Conservation (phyloP, 2,329 filamentous ascomycete species). For the Sporothrix inflata region DNA sequence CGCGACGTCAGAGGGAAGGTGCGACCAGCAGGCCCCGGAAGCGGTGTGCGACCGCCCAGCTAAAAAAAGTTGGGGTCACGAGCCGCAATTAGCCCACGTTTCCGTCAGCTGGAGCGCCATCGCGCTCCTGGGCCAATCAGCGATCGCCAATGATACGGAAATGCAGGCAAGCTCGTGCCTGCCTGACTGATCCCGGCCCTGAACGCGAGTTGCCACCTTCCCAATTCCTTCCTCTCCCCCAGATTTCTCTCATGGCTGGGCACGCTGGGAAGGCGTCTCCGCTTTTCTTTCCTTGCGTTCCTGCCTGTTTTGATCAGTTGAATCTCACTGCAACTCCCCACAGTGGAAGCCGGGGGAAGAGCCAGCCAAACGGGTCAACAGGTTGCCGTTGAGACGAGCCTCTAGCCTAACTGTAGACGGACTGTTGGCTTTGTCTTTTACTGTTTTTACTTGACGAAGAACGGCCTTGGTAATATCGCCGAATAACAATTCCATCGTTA, state of each 20-base stretch:
- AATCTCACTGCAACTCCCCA: conserved; percentile 2
- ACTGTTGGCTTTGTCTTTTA: background rate
- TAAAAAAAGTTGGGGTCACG: conserved; percentile 16
- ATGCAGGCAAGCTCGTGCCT: background rate
- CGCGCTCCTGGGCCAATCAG: conserved; percentile 10
- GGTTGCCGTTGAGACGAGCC: background rate
- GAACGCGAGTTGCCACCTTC: conserved; percentile 5
- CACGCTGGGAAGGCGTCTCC: background rate
- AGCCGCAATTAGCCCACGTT: conserved; percentile 11
- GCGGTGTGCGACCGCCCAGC: background rate
- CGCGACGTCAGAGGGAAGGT: conserved; percentile 3
- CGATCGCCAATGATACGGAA: conserved; percentile 9
- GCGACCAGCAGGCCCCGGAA: background rate
- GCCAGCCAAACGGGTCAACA: background rate
- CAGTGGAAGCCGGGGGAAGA: background rate
- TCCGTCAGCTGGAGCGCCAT: background rate
- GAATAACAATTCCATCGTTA: too few species aligned
- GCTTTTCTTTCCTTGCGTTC: background rate
- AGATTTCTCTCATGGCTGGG: background rate
- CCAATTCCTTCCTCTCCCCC: conserved; percentile 2
- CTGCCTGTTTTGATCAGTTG: background rate
- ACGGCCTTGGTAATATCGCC: too few species aligned
- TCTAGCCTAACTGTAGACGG: background rate
- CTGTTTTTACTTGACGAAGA: background rate
- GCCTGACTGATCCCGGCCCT: conserved; percentile 14